phyloP scores from a whole-genome alignment of 164 flowering plant genomes.

The Annona cherimola region DNA sequence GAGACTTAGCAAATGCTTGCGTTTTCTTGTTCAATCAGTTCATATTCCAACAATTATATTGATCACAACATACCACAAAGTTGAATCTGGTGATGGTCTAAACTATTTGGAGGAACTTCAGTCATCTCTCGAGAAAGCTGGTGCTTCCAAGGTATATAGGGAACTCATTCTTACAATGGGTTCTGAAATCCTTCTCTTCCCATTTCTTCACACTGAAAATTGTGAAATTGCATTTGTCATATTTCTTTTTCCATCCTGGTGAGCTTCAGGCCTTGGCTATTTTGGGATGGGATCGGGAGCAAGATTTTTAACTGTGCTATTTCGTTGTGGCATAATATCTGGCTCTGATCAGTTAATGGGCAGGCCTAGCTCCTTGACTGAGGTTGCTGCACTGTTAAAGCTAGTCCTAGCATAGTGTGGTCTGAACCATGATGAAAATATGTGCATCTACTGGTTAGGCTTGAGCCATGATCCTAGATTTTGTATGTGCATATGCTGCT shows the following conservation, averaged over 20 bases:
- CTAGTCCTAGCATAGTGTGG: no score
- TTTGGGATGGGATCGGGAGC: neutral
- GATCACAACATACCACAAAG: conserved; percentile 51
- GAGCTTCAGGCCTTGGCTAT: neutral
- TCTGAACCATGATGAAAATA: no score
- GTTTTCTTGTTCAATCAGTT: conserved; percentile 59
- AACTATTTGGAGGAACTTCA: conserved; percentile 54
- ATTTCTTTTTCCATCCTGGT: neutral
- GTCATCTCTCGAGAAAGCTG: conserved; percentile 60
- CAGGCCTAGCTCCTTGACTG: neutral
- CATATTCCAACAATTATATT: conserved; percentile 67
- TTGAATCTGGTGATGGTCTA: conserved; percentile 44
- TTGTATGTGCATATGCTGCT: no score
- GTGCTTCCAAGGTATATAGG: conserved; percentile 68
- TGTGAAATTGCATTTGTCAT: neutral
- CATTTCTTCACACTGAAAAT: neutral
- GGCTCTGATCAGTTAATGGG: neutral
- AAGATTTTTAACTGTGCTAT: neutral
- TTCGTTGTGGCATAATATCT: neutral
- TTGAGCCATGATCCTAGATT: no score
- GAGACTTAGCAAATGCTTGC: conserved; percentile 63
- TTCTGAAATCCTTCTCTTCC: neutral
- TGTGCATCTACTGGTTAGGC: no score
- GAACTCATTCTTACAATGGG: neutral
- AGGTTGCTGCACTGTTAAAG: no score